phyloP scores from a whole-genome alignment of 805 yeast species.

The Diddensiella transvaalensis region DNA sequence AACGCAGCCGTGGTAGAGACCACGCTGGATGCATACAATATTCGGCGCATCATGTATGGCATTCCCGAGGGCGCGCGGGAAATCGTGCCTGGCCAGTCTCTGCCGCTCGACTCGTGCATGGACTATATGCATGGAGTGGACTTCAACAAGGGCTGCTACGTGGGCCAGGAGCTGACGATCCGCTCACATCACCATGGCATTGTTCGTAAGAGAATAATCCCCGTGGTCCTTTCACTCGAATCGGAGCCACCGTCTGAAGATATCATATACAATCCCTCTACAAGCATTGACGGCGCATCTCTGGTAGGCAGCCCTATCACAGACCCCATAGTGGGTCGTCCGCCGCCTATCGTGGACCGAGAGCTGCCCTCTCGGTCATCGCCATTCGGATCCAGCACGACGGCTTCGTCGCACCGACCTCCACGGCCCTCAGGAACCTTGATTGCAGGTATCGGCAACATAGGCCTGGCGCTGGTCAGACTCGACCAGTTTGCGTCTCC shows the following conservation, averaged over 20 bases:
- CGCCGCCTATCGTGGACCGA: background rate
- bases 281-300: slow-evolving; percentile 5
- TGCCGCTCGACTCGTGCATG: slow-evolving; percentile 82
- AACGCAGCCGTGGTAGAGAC: too few species aligned
- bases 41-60: slow-evolving; percentile 46
- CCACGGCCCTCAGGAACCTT: slow-evolving; percentile 59
- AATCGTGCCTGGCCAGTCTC: slow-evolving; percentile 45
- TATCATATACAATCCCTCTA: slow-evolving; percentile 19
- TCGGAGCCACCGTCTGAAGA: slow-evolving; percentile 2
- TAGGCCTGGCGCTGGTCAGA: slow-evolving; percentile 64
- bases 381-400: slow-evolving; percentile 3
- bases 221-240: slow-evolving; percentile 43
- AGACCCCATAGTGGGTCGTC: slow-evolving; percentile 6
- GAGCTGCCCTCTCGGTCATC: background rate
- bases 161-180: slow-evolving; percentile 93
- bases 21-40: slow-evolving; percentile 34
- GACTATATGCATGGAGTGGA: slow-evolving; percentile 81
- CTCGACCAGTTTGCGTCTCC: slow-evolving; percentile 42
- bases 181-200: slow-evolving; percentile 81
- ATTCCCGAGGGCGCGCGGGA: slow-evolving; percentile 53
- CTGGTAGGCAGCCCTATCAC: slow-evolving; percentile 20
- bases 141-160: slow-evolving; percentile 89
- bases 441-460: slow-evolving; percentile 50
- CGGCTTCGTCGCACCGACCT: slow-evolving; percentile 6
- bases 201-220: slow-evolving; percentile 78